These are phyloP conservation scores for Jackrogersella multiformis DNA, from an alignment of 495 filamentous ascomycete genomes.

Conservation along the genomic window DNA sequence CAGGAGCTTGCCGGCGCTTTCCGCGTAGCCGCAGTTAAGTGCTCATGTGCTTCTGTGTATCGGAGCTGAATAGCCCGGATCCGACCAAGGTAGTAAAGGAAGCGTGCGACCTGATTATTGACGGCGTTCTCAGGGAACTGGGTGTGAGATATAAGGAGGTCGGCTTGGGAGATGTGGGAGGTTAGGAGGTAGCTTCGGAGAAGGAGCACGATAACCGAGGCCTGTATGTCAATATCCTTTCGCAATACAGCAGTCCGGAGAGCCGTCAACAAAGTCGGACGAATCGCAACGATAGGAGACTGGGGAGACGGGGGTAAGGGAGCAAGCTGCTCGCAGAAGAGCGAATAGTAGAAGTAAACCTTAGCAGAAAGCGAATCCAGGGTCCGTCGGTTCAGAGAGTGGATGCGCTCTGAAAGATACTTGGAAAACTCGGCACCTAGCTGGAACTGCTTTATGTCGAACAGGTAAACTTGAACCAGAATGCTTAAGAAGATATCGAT, in stretches of 20 bases:
- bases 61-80: constrained; percentile 95
- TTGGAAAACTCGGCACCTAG: constrained; percentile 84
- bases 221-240: constrained; percentile 95
- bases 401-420: constrained; percentile 81
- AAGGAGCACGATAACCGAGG: constrained; percentile 90
- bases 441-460: constrained; percentile 81
- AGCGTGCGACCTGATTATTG: constrained; percentile 97
- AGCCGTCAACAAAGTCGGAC: constrained; percentile 84
- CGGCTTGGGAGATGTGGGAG: constrained; percentile 95
- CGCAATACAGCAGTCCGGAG: constrained; percentile 92
- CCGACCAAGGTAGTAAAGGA: constrained; percentile 94
- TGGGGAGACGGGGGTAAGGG: constrained; percentile 87
- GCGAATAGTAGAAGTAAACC: constrained; percentile 96
- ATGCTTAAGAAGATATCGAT: constrained; percentile 92
- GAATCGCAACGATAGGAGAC: constrained; percentile 83
- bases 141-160: constrained; percentile 93
- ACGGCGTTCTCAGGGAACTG: constrained; percentile 91
- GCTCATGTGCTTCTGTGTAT: constrained; percentile 96
- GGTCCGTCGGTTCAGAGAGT: constrained; percentile 89
- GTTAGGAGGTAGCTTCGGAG: constrained; percentile 96
- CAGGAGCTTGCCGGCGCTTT: constrained; percentile 91
- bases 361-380: constrained; percentile 92
- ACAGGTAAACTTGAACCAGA: constrained; percentile 86
- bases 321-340: constrained; percentile 89
- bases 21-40: constrained; percentile 88